phyloP scores from a whole-genome alignment of 2,329 filamentous ascomycete species.

The Exophiala dermatitidis region DNA sequence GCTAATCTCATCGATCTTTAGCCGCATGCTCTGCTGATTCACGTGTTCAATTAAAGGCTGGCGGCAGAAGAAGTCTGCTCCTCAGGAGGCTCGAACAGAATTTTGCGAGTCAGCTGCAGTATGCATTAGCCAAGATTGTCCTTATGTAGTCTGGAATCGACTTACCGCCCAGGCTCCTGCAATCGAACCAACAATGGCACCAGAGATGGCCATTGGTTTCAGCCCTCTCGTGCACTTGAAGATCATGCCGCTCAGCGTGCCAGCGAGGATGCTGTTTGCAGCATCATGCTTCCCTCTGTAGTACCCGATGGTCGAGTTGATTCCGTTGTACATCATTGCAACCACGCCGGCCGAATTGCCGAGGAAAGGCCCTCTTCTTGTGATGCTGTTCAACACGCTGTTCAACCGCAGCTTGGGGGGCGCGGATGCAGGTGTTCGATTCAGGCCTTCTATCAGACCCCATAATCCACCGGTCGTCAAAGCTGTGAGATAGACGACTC shows the following conservation, averaged over 20 bases:
- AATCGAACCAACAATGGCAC: slow-evolving; percentile 76
- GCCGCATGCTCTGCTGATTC: background rate
- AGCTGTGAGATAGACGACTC: slow-evolving; percentile 85
- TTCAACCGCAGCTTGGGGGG: slow-evolving; percentile 90
- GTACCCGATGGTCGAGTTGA: slow-evolving; percentile 78
- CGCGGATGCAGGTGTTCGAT: slow-evolving; percentile 60
- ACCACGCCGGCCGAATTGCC: slow-evolving; percentile 95
- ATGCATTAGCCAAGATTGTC: slow-evolving; percentile 18
- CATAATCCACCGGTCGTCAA: slow-evolving; percentile 80
- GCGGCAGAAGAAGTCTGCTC: slow-evolving; percentile 6
- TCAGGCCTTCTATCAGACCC: slow-evolving; percentile 85
- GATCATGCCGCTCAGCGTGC: slow-evolving; percentile 79
- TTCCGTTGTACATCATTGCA: slow-evolving; percentile 90
- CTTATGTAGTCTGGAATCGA: slow-evolving; percentile 28
- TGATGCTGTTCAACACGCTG: slow-evolving; percentile 89
- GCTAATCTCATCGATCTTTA: background rate
- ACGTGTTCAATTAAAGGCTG: background rate
- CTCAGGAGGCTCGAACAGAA: slow-evolving; percentile 38
- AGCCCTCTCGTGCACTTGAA: slow-evolving; percentile 94
- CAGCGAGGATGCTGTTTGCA: slow-evolving; percentile 78
- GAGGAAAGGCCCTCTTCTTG: slow-evolving; percentile 83
- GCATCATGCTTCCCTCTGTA: slow-evolving; percentile 80
- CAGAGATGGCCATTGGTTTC: slow-evolving; percentile 89
- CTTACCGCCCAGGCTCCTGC: slow-evolving; percentile 88
- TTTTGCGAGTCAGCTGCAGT: slow-evolving; percentile 45